These are phyloP conservation scores for Teratosphaeria viscida DNA, from an alignment of 2,329 filamentous ascomycete species.

Conservation along the genomic window DNA sequence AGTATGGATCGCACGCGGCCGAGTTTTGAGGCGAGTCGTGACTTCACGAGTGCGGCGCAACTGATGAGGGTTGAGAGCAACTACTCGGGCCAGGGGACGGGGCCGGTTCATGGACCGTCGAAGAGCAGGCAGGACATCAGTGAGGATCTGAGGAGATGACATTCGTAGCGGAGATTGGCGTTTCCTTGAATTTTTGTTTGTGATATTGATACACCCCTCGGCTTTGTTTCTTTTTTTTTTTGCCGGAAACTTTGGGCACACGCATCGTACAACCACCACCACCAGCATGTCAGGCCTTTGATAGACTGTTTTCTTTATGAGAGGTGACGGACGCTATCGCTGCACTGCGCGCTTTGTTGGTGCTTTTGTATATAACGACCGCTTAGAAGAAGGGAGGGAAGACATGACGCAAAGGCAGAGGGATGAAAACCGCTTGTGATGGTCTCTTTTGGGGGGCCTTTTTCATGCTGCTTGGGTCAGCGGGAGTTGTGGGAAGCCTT, in stretches of 20 bases:
- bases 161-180: not conserved
- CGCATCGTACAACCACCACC: too few species aligned
- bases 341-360: not conserved
- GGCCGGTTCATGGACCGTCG: not conserved
- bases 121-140: conserved; percentile 7
- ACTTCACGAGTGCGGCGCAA: conserved; percentile 84
- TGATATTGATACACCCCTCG: not conserved
- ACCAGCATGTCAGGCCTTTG: not conserved
- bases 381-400: not conserved
- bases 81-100: conserved; percentile 4
- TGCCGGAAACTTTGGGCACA: too few species aligned
- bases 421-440: not conserved
- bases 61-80: conserved; percentile 63
- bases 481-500: not conserved
- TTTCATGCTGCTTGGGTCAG: not conserved
- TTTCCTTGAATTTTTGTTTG: not conserved
- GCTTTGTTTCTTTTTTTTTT: too few species aligned
- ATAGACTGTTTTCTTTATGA: not conserved
- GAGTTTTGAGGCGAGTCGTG: conserved; percentile 77
- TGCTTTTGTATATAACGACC: conserved; percentile 1
- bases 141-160: conserved; percentile 5
- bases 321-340: not conserved
- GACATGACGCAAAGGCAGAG: not conserved
- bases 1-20: conserved; percentile 79
- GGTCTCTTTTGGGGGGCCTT: not conserved